Evolutionary conservation across 2,329 filamentous ascomycete species (phyloP).

Genomic region (Claviceps africana): DNA sequence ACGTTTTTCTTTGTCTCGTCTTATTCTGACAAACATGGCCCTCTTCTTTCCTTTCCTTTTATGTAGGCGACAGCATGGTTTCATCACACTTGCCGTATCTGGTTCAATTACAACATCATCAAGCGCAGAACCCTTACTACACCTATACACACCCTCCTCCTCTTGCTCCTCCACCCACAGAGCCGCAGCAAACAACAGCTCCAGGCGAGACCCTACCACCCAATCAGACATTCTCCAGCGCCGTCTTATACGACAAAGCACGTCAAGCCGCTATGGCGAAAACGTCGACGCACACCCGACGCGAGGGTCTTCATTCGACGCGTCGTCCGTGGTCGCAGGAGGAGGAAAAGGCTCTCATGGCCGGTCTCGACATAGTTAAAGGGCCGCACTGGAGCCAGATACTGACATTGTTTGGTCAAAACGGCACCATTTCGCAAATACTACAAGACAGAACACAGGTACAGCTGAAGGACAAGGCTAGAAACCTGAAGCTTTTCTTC

Average conservation of each 20-base stretch:
- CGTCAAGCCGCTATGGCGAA: slow-evolving; percentile 45
- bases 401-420: slow-evolving; percentile 65
- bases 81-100: slow-evolving; percentile 22
- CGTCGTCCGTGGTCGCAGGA: slow-evolving; percentile 77
- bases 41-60: background rate
- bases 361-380: slow-evolving; percentile 74
- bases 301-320: slow-evolving; percentile 45
- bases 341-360: slow-evolving; percentile 82
- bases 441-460: slow-evolving; percentile 83
- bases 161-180: slow-evolving; percentile 22
- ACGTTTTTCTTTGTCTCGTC: background rate
- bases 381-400: slow-evolving; percentile 93
- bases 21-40: slow-evolving; percentile 1
- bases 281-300: slow-evolving; percentile 37
- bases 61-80: slow-evolving; percentile 17
- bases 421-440: slow-evolving; percentile 67
- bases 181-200: slow-evolving; percentile 15
- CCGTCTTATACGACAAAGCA: slow-evolving; percentile 43
- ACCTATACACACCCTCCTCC: slow-evolving; percentile 21
- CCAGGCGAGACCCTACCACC: slow-evolving; percentile 33
- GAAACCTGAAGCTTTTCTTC: slow-evolving; percentile 83
- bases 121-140: slow-evolving; percentile 22
- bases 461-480: slow-evolving; percentile 81
- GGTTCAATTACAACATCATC: slow-evolving; percentile 24
- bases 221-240: slow-evolving; percentile 40